Conservation (phyloP, 2,329 filamentous ascomycete species). For the Delphinella strobiligena region DNA sequence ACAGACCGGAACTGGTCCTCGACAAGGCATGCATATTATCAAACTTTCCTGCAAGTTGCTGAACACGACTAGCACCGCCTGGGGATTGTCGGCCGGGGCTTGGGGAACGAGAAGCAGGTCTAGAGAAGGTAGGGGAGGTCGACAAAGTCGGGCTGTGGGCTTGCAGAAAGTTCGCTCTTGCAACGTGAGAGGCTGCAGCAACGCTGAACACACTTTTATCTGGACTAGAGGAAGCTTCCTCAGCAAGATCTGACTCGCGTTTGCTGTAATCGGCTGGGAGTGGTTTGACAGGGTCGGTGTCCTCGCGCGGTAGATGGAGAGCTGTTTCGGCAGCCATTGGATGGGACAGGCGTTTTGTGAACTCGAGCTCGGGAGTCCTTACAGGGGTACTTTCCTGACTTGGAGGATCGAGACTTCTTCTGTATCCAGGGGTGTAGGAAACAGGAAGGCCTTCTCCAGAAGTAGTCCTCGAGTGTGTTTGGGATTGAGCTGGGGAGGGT, state of each 20-base stretch:
- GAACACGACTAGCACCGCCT: slow-evolving; percentile 34
- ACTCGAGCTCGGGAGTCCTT: slow-evolving; percentile 42
- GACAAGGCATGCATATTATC: slow-evolving; percentile 31
- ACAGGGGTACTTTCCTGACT: slow-evolving; percentile 49
- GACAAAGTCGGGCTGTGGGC: slow-evolving; percentile 2
- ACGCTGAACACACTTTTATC: slow-evolving; percentile 9
- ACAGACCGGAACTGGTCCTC: slow-evolving; percentile 34
- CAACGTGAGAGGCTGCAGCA: slow-evolving; percentile 12
- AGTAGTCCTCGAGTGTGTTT: slow-evolving; percentile 19
- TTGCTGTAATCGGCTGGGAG: slow-evolving; percentile 19
- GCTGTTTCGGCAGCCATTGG: slow-evolving; percentile 10
- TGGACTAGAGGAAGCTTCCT: slow-evolving; percentile 26
- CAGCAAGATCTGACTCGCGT: slow-evolving; percentile 27
- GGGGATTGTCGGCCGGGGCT: slow-evolving; percentile 1
- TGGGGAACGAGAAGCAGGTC: slow-evolving; percentile 1
- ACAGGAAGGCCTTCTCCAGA: slow-evolving; percentile 4
- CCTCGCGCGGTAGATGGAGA: background rate
- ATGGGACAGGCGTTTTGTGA: slow-evolving; percentile 20
- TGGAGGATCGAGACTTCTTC: slow-evolving; percentile 46
- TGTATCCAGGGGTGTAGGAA: slow-evolving; percentile 40
- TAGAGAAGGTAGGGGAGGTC: slow-evolving; percentile 4
- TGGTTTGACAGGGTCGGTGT: slow-evolving; percentile 3
- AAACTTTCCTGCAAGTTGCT: slow-evolving; percentile 39
- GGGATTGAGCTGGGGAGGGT: slow-evolving; percentile 25
- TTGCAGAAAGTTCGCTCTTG: slow-evolving; percentile 24